Percentiles rank a stretch among this genome's conserved stretches.
Conservation (phyloP, 768 basidiomycete species). For the Fistulinella prunicolor region DNA sequence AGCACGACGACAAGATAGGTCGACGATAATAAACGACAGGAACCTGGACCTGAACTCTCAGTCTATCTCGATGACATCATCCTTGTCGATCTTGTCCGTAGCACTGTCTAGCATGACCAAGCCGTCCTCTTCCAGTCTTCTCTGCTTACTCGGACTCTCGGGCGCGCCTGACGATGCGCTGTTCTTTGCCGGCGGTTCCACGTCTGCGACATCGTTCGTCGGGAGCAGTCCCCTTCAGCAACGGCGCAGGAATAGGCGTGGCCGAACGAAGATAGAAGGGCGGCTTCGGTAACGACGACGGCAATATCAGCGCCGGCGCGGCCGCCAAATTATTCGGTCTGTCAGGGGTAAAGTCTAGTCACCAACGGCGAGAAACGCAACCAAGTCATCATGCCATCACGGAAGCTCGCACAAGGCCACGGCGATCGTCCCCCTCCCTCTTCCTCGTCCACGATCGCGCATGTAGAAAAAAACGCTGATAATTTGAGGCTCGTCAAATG, state of each 20-base stretch:
- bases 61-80: slow-evolving; percentile 60
- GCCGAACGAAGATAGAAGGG: slow-evolving; percentile 40
- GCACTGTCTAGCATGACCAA: slow-evolving; percentile 61
- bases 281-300: slow-evolving; percentile 60
- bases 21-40: background rate
- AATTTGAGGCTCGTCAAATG: no score
- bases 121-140: slow-evolving; percentile 71
- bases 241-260: slow-evolving; percentile 41
- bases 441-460: slow-evolving; percentile 88
- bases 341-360: background rate
- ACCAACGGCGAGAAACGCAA: background rate
- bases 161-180: slow-evolving; percentile 19
- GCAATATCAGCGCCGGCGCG: slow-evolving; percentile 57
- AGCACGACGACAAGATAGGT: slow-evolving; percentile 1
- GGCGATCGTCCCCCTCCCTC: slow-evolving; percentile 66
- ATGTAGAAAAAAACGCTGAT: no score
- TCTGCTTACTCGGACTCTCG: slow-evolving; percentile 60
- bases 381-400: slow-evolving; percentile 40
- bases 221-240: slow-evolving; percentile 54
- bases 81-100: slow-evolving; percentile 50
- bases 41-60: slow-evolving; percentile 26
- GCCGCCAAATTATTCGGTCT: slow-evolving; percentile 58
- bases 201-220: slow-evolving; percentile 56
- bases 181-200: slow-evolving; percentile 57
- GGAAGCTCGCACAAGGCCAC: slow-evolving; percentile 67